Base-by-base conservation (phyloP, 1,139 yeast genomes). In the Saccharomyces hybrid region DNA sequence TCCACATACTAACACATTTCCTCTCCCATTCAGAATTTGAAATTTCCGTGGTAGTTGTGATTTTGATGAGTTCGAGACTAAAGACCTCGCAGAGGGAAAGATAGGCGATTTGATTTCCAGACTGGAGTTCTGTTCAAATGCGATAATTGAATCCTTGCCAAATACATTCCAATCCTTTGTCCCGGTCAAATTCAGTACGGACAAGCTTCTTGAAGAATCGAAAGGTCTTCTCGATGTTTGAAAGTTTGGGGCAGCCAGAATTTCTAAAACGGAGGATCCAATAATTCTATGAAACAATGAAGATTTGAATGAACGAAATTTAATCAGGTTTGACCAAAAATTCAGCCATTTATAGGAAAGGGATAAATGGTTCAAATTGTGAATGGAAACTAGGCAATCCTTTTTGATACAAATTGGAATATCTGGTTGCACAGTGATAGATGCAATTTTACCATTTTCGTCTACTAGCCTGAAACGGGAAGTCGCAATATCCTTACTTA, bases 121-220 rank as follows among this genome's bases (percentile, higher is more conserved):
- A 51, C 69, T 64, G 5, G 70, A 58, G 47, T 68, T 68, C 16
- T 59, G 61, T 56, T 69, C 73, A 57, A 58, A 67, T 5, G 68
- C 62, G 28, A 69, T 32, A 5, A 51, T 58, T 2, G 70, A 58
- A 52, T 67, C 57, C 26, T 59, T 56, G 2, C 70, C 70, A 57
- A 61, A 63, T 4, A 69, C 60, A 50, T 64, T 63, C 73, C 73
- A 69, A 55, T 69, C 72, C 6, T 55, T 52, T 1, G 66, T 55
- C 2, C 72, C 72, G 41, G 65, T 62, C 28, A 69, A 53, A 14
- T 60, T 61, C 46, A 69, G 50, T 14, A 63, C 62, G 46, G 65
- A 66, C 8, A 69, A 50, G 1, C 69, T 60, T 14, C 63, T 60
- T 27, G n/a, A 59, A 52, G 32, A 56, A 30, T 38, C 11, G 56